Evolutionary conservation across 2,329 filamentous ascomycete genomes (phyloP).

Genomic region (Aspergillus aculeatus): DNA sequence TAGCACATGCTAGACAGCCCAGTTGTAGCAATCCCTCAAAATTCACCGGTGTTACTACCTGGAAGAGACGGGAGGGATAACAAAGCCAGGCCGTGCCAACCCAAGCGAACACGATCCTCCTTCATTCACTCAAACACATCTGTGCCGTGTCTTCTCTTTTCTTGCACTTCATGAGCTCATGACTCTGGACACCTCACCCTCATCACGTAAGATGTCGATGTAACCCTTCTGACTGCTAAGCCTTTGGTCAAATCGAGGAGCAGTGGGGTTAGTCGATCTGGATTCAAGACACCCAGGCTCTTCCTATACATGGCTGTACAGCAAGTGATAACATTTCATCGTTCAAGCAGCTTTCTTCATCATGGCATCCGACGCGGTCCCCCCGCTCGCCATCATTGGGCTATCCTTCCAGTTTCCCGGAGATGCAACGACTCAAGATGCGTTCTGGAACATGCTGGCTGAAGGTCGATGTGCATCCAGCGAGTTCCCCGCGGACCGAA

Average conservation of each 20-base stretch:
- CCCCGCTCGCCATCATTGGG: slow-evolving; percentile 24
- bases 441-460: slow-evolving; percentile 24
- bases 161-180: neutral
- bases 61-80: neutral
- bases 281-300: neutral
- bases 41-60: neutral
- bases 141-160: neutral
- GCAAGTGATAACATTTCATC: too few species aligned
- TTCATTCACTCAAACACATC: neutral
- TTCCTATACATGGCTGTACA: neutral
- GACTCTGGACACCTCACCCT: neutral
- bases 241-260: neutral
- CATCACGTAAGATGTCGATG: neutral
- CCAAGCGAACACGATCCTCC: neutral
- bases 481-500: slow-evolving; percentile 24
- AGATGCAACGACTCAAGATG: slow-evolving; percentile 18
- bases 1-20: neutral
- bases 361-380: neutral
- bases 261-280: neutral
- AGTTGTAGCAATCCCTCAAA: neutral
- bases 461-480: slow-evolving; percentile 19
- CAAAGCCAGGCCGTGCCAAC: neutral
- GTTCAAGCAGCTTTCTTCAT: neutral
- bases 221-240: neutral
- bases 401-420: slow-evolving; percentile 22